Evolutionary conservation across 108 stramenopile species (phyloP), one percentile per base, ranked within the genome.

Genomic region (Fragilaria crotonensis): DNA sequence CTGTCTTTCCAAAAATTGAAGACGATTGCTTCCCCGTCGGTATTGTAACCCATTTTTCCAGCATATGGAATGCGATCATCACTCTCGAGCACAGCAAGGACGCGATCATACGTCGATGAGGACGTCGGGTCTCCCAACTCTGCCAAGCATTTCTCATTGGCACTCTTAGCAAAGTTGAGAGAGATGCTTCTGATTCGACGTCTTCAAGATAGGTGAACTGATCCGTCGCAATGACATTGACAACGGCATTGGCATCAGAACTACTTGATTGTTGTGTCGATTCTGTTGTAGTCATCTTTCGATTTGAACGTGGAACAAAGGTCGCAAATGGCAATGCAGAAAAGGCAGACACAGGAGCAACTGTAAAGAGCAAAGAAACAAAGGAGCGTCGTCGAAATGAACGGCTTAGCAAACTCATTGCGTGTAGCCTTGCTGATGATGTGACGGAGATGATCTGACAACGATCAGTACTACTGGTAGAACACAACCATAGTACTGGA

Each of bases 131-230:
- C 73, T 14, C 90, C 90, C 23, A 92, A 64, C 0, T 70, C 70
- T 5, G 47, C 60, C n/a, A 92, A 58, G 52, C 86, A 87, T 48
- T 72, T 80, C 25, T 77, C 81, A 56, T 92, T 92, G 30, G 85
- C 78, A 33, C 33, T 23, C 51, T 70, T 75, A 32, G 87, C 87
- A 76, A 89, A 89, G 20, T 76, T 62, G 25, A 91, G 66, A n/a
- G n/a, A 44, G 72, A 80, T 59, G 72, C 80, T 30, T 83, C 65
- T 18, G 77, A 69, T 55, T 91, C 90, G 25, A 91, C 84, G 27
- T 91, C 90, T 67, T 91, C 90, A 41, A 91, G 71, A 69, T 67
- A 88, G 33, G 74, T 64, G 59, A 86, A 91, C 7, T 81, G 81
- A 65, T 91, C 90, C 63, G 86, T 75, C 36, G 52, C 54, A 45